These are phyloP conservation scores for Lactifluus rugatus DNA, from an alignment of 768 basidiomycete genomes.

Conservation along the genomic window DNA sequence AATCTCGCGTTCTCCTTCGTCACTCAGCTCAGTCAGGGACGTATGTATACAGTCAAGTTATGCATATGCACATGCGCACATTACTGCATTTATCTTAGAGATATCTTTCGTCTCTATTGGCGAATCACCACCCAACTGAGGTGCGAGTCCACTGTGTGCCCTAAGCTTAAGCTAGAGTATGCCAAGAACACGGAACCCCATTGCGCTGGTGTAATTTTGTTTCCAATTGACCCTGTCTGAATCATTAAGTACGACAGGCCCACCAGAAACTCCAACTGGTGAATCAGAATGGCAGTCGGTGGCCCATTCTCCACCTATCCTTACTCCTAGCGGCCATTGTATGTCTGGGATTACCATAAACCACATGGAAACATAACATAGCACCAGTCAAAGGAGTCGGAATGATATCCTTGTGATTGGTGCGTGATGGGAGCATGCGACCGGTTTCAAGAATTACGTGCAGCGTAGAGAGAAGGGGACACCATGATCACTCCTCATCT, in stretches of 20 bases:
- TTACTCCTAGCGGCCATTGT: not conserved
- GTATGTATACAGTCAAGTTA: not conserved
- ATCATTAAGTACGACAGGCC: too few relatives aligned
- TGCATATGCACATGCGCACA: not conserved
- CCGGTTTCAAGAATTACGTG: constrained; percentile 5
- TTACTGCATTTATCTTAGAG: not conserved
- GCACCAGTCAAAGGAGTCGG: not conserved
- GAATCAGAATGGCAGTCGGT: not conserved
- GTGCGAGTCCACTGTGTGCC: too few relatives aligned
- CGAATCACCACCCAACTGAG: too few relatives aligned
- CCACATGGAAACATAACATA: not conserved
- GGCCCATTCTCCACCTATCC: not conserved
- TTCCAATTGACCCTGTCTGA: not conserved
- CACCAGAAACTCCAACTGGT: not conserved
- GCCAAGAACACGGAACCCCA: not conserved
- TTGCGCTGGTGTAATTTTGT: not conserved
- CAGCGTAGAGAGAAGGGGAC: not conserved
- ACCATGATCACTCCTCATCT: constrained; percentile 28
- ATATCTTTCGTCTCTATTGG: not conserved
- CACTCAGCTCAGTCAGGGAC: not conserved
- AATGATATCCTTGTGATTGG: constrained; percentile 9
- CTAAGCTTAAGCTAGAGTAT: not conserved
- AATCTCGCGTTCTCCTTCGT: not conserved
- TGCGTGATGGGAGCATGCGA: not conserved
- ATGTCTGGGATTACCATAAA: not conserved